Evolutionary conservation across 345 rosid genomes (phyloP).

Genomic region (Boechera stricta): DNA sequence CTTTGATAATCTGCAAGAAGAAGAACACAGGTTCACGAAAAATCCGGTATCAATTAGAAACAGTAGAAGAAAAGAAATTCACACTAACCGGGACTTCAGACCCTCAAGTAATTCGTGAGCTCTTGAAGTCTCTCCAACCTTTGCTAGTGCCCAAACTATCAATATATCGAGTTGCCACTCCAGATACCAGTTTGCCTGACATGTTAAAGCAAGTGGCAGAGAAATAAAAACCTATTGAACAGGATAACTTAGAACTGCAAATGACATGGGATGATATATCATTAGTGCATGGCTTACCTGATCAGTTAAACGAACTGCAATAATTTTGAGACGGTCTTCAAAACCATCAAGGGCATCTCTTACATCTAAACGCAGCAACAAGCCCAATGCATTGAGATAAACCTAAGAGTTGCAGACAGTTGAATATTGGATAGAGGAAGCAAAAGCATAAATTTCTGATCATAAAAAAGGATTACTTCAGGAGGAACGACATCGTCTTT

Average conservation of each 20-base stretch:
- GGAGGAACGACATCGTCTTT: constrained; percentile 53
- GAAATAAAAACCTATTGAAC: background rate
- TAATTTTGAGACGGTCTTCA: constrained; percentile 59
- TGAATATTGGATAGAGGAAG: constrained; percentile 13
- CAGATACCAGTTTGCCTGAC: constrained; percentile 71
- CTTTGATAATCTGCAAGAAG: constrained; percentile 55
- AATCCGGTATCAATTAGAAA: constrained; percentile 5
- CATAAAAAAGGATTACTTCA: constrained; percentile 55
- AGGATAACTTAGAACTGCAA: background rate
- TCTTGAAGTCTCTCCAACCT: constrained; percentile 62
- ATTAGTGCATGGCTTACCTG: constrained; percentile 51
- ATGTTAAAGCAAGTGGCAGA: constrained; percentile 23
- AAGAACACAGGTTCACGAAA: constrained; percentile 27
- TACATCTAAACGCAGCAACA: constrained; percentile 67
- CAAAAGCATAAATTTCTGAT: constrained; percentile 1
- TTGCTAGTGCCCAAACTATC: constrained; percentile 79
- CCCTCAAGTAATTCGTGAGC: constrained; percentile 75
- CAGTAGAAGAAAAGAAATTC: constrained; percentile 22
- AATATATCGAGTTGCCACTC: constrained; percentile 88
- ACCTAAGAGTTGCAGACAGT: constrained; percentile 57
- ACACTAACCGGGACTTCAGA: constrained; percentile 66
- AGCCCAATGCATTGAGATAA: constrained; percentile 76
- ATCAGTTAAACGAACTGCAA: constrained; percentile 56
- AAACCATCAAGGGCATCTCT: constrained; percentile 58
- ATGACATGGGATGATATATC: background rate